phyloP scores from a whole-genome alignment of 345 rosid species.

The Linum tenue region DNA sequence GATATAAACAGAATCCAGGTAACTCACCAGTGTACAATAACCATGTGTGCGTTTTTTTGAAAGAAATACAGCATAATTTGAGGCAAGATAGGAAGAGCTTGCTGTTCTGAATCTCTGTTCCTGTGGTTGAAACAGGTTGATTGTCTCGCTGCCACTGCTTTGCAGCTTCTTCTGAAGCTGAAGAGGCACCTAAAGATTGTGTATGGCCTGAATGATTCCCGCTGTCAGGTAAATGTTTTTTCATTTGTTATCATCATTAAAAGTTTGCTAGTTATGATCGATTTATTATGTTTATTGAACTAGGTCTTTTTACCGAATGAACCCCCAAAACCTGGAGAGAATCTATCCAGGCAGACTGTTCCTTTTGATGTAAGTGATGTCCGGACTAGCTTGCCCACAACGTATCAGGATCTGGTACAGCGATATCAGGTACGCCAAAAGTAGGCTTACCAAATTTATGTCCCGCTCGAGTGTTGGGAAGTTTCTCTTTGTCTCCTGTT shows the following conservation, averaged over 20 bases:
- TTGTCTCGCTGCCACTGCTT: constrained; percentile 59
- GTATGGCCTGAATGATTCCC: constrained; percentile 77
- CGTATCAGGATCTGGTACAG: constrained; percentile 53
- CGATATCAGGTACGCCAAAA: constrained; percentile 63
- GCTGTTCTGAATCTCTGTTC: not conserved
- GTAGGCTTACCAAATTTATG: no score
- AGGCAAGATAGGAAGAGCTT: not conserved
- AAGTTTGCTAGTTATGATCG: not conserved
- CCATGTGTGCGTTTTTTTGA: not conserved
- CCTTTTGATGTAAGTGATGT: constrained; percentile 58
- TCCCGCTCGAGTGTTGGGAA: not conserved
- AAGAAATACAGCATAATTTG: not conserved
- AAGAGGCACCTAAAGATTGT: constrained; percentile 84
- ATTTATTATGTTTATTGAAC: constrained; percentile 2
- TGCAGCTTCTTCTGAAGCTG: constrained; percentile 89
- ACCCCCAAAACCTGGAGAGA: constrained; percentile 65
- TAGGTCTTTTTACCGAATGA: constrained; percentile 91
- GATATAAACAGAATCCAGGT: constrained; percentile 80
- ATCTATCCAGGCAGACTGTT: constrained; percentile 60
- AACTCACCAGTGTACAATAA: not conserved
- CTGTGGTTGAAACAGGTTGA: constrained; percentile 44
- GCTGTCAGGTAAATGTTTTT: constrained; percentile 66
- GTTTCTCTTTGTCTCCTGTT: not conserved
- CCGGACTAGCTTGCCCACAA: constrained; percentile 41
- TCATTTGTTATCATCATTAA: not conserved